Evolutionary conservation across 2,329 filamentous ascomycete genomes (phyloP), one percentile per base, ranked within the genome.

Genomic region (Fusarium abutilonis): DNA sequence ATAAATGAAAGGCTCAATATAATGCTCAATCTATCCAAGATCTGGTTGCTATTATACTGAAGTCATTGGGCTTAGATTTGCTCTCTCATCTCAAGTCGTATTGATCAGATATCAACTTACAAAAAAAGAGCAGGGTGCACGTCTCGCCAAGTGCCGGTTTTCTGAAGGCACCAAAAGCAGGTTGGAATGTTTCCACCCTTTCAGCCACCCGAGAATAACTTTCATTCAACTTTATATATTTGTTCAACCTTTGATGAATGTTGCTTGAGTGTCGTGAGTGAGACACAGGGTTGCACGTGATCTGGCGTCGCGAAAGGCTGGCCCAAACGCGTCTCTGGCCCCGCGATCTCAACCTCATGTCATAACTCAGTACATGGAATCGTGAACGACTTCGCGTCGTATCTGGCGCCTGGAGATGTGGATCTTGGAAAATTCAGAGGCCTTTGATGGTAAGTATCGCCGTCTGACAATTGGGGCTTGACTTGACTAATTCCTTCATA

Each of bases 391-490:
- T 39, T 60, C 42, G 52, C 34, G 64, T 67, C 52, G 64, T 46
- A 49, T 23, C 50, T 56, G 48, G 53, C 35, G 52, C 45, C 19
- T 26, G 51, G 63, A 56, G 41, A 90, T 90, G 87, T 90, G 87
- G 87, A 80, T 89, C 56, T 75, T 90, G 43, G 85, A 88, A 68
- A 84, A 83, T 68, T 79, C 84, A 36, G 82, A 83, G 56, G 78
- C 82, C 48, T 83, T 87, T 55, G 75, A 78, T 52, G 78, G 80
- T 76, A 70, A 64, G 69, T 10, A 34, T 34, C 31, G 6, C 3
- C 14, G n/a, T 15, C 19, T 3, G 9, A 11, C 14, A 8, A 7
- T 21, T n/a, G 9, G 21, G 29, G 9, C 10, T 48, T 14, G 17
- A 32, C 29, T 14, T 34, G 9, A 51, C 55, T 63, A 42, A 66